Percentiles rank a stretch among this genome's conserved stretches.
phyloP scores from a whole-genome alignment of 2,329 filamentous ascomycete species.

The Pseudogymnoascus sp. region DNA sequence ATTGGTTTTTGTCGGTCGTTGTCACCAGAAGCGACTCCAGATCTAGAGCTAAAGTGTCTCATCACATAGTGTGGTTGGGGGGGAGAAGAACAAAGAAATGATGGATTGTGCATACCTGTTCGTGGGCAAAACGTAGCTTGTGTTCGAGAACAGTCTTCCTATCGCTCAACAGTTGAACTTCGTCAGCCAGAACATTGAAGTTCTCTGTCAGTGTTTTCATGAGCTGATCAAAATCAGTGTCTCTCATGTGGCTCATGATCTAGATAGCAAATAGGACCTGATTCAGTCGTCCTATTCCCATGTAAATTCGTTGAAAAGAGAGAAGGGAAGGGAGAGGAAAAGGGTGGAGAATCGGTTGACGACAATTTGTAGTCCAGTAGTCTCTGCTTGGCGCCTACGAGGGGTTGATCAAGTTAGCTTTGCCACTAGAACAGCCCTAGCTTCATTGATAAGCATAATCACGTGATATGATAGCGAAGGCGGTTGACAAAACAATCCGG shows the following conservation, averaged over 20 bases:
- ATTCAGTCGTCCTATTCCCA: conserved; percentile 1
- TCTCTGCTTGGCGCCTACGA: conserved; percentile 3
- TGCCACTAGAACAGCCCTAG: conserved; percentile 1
- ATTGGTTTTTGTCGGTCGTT: conserved; percentile 55
- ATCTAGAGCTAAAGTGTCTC: conserved; percentile 72
- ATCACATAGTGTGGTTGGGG: conserved; percentile 30
- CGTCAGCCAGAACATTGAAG: conserved; percentile 57
- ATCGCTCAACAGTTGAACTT: conserved; percentile 57
- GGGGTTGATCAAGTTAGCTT: conserved; percentile 2
- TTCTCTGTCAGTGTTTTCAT: conserved; percentile 55
- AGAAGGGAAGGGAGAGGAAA: conserved; percentile 9
- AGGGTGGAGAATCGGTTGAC: conserved; percentile 5
- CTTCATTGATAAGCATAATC: conserved; percentile 2
- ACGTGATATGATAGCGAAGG: conserved; percentile 1
- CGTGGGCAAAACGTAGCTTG: conserved; percentile 59
- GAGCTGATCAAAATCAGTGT: conserved; percentile 31
- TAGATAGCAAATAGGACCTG: conserved; percentile 6
- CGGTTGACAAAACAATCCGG: no score
- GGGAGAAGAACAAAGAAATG: conserved; percentile 11
- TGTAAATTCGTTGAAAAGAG: conserved; percentile 24
- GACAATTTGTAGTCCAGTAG: conserved; percentile 12
- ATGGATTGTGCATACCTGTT: conserved; percentile 47
- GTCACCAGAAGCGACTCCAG: conserved; percentile 57
- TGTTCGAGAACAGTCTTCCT: conserved; percentile 59
- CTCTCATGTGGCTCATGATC: conserved; percentile 15